phyloP scores from a whole-genome alignment of 1,284 basidiomycete genomes.

The Heterobasidion occidentale region DNA sequence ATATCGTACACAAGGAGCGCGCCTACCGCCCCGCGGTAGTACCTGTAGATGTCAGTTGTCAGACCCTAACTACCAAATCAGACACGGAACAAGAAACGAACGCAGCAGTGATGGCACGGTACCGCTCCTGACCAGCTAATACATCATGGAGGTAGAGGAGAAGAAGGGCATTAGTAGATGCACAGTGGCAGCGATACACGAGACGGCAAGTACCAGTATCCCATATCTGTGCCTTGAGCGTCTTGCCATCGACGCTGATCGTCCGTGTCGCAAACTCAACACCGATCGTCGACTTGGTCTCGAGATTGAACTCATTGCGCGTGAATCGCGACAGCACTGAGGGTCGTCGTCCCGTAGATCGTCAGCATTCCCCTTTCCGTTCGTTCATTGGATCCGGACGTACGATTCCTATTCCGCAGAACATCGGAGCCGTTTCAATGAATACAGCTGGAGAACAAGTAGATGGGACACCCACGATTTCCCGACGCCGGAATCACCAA shows the following conservation, averaged over 20 bases:
- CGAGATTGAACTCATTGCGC: slow-evolving; percentile 98
- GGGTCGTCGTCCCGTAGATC: slow-evolving; percentile 1
- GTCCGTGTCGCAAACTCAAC: slow-evolving; percentile 98
- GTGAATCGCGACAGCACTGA: slow-evolving; percentile 92
- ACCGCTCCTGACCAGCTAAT: slow-evolving; percentile 94
- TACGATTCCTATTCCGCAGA: slow-evolving; percentile 22
- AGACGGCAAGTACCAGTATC: slow-evolving; percentile 71
- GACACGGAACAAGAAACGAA: slow-evolving; percentile 29
- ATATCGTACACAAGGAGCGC: slow-evolving; percentile 92
- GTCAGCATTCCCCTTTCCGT: neutral
- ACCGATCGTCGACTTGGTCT: slow-evolving; percentile 98
- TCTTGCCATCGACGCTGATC: slow-evolving; percentile 94
- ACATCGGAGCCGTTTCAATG: neutral
- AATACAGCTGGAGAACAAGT: neutral
- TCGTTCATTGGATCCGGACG: slow-evolving; percentile 3
- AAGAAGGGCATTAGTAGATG: neutral
- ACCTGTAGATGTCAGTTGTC: slow-evolving; percentile 37
- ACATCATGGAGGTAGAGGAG: neutral
- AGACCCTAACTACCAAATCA: neutral
- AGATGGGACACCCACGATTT: slow-evolving; percentile 70
- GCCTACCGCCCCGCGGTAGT: slow-evolving; percentile 97
- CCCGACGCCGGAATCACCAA: slow-evolving; percentile 98
- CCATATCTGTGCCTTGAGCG: slow-evolving; percentile 99
- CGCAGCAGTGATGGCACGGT: slow-evolving; percentile 98
- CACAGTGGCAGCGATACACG: neutral